Base-by-base conservation (phyloP, 768 basidiomycete genomes). In the Sistotremastrum suecicum region DNA sequence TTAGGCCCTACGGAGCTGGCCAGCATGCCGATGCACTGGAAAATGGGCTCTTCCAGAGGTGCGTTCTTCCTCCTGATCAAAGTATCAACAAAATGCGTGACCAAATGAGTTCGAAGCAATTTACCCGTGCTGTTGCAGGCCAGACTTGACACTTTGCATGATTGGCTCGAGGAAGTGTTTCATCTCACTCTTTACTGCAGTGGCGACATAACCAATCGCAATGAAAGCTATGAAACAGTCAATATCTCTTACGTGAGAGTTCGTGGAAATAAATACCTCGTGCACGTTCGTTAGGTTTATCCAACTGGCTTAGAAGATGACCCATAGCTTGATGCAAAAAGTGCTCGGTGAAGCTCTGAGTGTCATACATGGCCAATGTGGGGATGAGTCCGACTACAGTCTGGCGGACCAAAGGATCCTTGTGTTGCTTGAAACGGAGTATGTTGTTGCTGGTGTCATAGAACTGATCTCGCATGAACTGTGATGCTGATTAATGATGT, bases 321-420 rank as follows among this genome's bases (percentile, higher is more conserved):
- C 74, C 80, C 95, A 99, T 98, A 7, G 87, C 79, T 60, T 86
- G 84, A 66, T 94, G 88, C 6, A 98, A 71, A 59, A 88, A 91
- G 58, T 86, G 82, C 54, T 85, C 82, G 38, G 81, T 81, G 56
- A 99, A 99, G 1, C 83, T 87, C 58, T 86, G 80, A 1, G 87
- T 87, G 58, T 98, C 90, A 60, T 97, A 99, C 3, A 83, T 80
- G 28, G 92, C 94, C 50, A 98, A 76, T 4, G 87, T 86, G 1
- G 95, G 94, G 39, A 99, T 91, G 57, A 99, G 78, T 5, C 86
- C 84, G 56, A 98, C 91, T 49, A 98, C 92, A 67, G 89, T 90
- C 62, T 87, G 85, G 39, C 90, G 80, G 48, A 99, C 83, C 36
- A 89, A 75, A 12, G 75, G 66, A 54, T 99, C 95, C 51, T 88